Evolutionary conservation across 129 eudicot species (phyloP).

Genomic region (Chrysanthemum makinoi): DNA sequence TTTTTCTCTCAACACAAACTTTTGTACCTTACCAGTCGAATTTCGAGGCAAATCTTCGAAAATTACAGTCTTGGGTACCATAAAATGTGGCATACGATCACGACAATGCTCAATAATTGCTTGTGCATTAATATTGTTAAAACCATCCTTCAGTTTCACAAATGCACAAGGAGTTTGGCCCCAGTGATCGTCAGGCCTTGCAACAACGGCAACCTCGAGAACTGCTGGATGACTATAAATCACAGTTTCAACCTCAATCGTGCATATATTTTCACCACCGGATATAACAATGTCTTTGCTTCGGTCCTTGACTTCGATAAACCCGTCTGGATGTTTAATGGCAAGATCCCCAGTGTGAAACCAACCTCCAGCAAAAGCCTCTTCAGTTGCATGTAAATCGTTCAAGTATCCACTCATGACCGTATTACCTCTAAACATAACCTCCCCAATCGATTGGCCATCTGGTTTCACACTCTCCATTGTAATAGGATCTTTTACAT

Average conservation of each 20-base stretch:
- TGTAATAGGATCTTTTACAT: slow-evolving; percentile 39
- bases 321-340: slow-evolving; percentile 43
- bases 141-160: slow-evolving; percentile 57
- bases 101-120: slow-evolving; percentile 40
- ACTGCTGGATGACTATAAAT: slow-evolving; percentile 54
- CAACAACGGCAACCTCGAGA: slow-evolving; percentile 64
- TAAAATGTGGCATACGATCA: slow-evolving; percentile 53
- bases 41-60: slow-evolving; percentile 58
- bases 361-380: slow-evolving; percentile 57
- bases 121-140: slow-evolving; percentile 20
- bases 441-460: slow-evolving; percentile 47
- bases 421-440: slow-evolving; percentile 57
- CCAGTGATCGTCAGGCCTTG: slow-evolving; percentile 57
- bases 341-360: slow-evolving; percentile 48
- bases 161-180: slow-evolving; percentile 68
- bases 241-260: slow-evolving; percentile 49
- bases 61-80: slow-evolving; percentile 47
- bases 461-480: slow-evolving; percentile 48
- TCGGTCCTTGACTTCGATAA: slow-evolving; percentile 47
- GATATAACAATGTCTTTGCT: slow-evolving; percentile 52
- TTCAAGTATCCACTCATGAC: slow-evolving; percentile 55
- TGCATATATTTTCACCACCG: slow-evolving; percentile 53
- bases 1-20: slow-evolving; percentile 51
- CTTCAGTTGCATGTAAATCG: slow-evolving; percentile 25
- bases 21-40: slow-evolving; percentile 64